A percentile compares a stretch with the other conserved stretches of the same genome.
These are phyloP conservation scores for Dendrostoma leiphaemia DNA, from an alignment of 2,329 filamentous ascomycete species.

Conservation along the genomic window DNA sequence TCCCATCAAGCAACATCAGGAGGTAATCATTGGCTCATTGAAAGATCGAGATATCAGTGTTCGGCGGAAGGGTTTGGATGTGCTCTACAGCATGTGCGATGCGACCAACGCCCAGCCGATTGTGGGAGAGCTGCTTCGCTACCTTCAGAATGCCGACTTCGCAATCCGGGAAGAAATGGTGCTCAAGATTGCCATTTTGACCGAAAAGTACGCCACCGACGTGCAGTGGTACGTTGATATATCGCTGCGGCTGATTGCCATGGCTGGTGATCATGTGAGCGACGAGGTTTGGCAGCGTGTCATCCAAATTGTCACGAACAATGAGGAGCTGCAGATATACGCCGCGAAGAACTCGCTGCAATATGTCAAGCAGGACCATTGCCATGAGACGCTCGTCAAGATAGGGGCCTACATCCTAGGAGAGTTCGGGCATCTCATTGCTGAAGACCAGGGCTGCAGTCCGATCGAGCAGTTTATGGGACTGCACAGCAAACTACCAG, in stretches of 20 bases:
- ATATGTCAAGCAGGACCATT: constrained; percentile 89
- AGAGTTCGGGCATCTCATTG: constrained; percentile 95
- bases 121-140: constrained; percentile 88
- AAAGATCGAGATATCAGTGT: constrained; percentile 97
- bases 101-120: constrained; percentile 90
- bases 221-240: constrained; percentile 99
- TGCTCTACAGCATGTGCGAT: constrained; percentile 99
- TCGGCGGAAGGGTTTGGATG: constrained; percentile 87
- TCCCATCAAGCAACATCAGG: constrained; percentile 97
- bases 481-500: constrained; percentile 83
- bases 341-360: constrained; percentile 90
- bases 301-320: constrained; percentile 98
- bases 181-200: constrained; percentile 95
- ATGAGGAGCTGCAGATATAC: constrained; percentile 96
- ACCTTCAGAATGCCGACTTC: constrained; percentile 94
- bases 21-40: constrained; percentile 89
- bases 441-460: constrained; percentile 86
- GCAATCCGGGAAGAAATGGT: constrained; percentile 99
- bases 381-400: constrained; percentile 95
- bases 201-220: constrained; percentile 97
- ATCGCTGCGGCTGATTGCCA: constrained; percentile 86
- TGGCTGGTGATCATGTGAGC: constrained; percentile 97
- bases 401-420: constrained; percentile 95
- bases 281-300: constrained; percentile 99
- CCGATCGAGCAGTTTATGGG: constrained; percentile 97